Evolutionary conservation across 768 basidiomycete species (phyloP).

Genomic region (Mycena haematopus): DNA sequence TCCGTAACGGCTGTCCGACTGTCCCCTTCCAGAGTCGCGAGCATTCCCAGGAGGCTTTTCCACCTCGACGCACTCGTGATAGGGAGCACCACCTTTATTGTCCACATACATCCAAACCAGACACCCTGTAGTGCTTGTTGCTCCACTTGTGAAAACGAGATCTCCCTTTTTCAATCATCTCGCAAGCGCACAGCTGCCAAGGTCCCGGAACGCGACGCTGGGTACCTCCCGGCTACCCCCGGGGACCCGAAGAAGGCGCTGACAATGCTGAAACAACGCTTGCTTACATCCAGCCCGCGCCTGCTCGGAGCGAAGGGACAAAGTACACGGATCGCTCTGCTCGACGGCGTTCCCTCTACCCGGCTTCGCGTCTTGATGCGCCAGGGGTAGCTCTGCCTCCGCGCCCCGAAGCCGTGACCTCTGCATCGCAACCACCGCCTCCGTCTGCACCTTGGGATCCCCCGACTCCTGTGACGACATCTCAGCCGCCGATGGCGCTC

Average conservation of each 20-base stretch:
- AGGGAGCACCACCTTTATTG: constrained; percentile 72
- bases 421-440: constrained; percentile 24
- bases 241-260: constrained; percentile 71
- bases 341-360: constrained; percentile 65
- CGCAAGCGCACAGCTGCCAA: constrained; percentile 36
- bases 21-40: constrained; percentile 70
- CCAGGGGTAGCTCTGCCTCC: constrained; percentile 50
- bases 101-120: constrained; percentile 70
- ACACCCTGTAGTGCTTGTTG: constrained; percentile 71
- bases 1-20: constrained; percentile 49
- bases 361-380: constrained; percentile 56
- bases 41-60: constrained; percentile 65
- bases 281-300: constrained; percentile 57
- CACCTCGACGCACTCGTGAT: constrained; percentile 73
- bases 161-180: constrained; percentile 59
- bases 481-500: constrained; percentile 56
- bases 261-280: constrained; percentile 64
- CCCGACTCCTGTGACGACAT: constrained; percentile 34
- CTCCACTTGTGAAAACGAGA: constrained; percentile 55
- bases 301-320: constrained; percentile 26
- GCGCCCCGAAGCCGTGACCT: constrained; percentile 12
- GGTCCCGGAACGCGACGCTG: constrained; percentile 37
- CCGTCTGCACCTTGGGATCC: constrained; percentile 31
- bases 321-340: constrained; percentile 75
- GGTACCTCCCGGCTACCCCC: constrained; percentile 32